Conservation (phyloP, 176 grass and related monocot species). For the Zea luxurians region DNA sequence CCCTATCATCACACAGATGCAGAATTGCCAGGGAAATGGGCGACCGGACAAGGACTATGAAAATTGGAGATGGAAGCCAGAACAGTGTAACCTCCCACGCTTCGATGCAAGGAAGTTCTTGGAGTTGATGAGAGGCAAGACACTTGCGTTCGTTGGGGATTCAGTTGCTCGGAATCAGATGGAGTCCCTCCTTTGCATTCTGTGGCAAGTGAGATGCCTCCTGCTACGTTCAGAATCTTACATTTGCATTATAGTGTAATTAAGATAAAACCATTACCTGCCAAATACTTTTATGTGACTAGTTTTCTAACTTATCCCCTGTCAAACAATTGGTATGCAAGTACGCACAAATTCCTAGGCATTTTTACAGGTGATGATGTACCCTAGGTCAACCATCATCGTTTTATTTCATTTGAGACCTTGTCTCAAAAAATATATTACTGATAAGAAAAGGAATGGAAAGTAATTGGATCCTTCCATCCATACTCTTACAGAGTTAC, state of each 20-base stretch:
- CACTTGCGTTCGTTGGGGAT: constrained; percentile 85
- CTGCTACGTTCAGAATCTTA: neutral
- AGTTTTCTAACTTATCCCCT: neutral
- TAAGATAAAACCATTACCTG: neutral
- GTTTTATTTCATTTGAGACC: neutral
- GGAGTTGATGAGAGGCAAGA: constrained; percentile 91
- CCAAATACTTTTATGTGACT: neutral
- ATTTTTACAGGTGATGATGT: constrained; percentile 24
- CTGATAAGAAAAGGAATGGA: neutral
- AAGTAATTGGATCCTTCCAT: constrained; percentile 6
- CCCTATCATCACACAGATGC: constrained; percentile 85
- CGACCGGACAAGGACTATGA: constrained; percentile 85
- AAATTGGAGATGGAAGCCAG: constrained; percentile 90
- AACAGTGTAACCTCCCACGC: constrained; percentile 64
- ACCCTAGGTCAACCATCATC: neutral
- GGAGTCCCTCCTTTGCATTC: constrained; percentile 89
- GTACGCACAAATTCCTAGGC: neutral
- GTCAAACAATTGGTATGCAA: neutral
- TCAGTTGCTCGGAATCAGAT: constrained; percentile 95
- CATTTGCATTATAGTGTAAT: neutral
- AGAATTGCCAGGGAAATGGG: constrained; percentile 94
- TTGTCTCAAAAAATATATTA: neutral
- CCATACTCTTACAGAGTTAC: neutral
- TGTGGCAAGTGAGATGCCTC: constrained; percentile 74
- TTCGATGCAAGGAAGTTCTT: constrained; percentile 82